Percentiles rank a stretch among this genome's conserved stretches.
Evolutionary conservation across 495 filamentous ascomycete species (phyloP).

Genomic region (Daldinia grandis): DNA sequence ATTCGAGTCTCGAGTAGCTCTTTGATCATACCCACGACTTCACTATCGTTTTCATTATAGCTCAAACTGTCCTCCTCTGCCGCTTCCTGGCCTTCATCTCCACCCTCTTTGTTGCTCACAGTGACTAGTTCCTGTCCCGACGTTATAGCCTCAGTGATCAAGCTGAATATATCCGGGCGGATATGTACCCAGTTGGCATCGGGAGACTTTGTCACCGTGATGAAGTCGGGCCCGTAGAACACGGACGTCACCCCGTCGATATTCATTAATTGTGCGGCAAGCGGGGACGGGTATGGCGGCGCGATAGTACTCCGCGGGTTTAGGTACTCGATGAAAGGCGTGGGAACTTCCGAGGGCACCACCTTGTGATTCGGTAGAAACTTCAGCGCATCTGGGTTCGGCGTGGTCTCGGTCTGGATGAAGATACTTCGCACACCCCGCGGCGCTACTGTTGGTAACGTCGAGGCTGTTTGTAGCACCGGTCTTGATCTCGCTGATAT

Average conservation of each 20-base stretch:
- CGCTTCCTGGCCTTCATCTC: constrained; percentile 46
- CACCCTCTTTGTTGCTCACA: constrained; percentile 64
- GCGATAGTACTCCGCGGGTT: constrained; percentile 86
- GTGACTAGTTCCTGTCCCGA: constrained; percentile 83
- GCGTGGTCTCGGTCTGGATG: constrained; percentile 95
- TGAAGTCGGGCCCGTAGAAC: constrained; percentile 96
- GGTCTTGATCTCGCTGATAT: constrained; percentile 42
- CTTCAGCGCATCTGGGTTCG: constrained; percentile 91
- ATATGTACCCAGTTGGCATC: constrained; percentile 93
- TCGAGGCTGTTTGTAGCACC: constrained; percentile 13
- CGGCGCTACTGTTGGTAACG: constrained; percentile 30
- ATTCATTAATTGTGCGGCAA: constrained; percentile 87
- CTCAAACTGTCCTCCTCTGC: constrained; percentile 71
- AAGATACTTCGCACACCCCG: constrained; percentile 80
- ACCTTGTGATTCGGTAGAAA: constrained; percentile 89
- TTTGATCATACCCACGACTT: constrained; percentile 97
- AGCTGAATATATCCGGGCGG: constrained; percentile 91
- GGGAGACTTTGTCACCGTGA: constrained; percentile 90
- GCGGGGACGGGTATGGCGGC: constrained; percentile 89
- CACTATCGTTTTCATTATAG: constrained; percentile 86
- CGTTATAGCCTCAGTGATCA: constrained; percentile 91
- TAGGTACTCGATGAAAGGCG: constrained; percentile 89
- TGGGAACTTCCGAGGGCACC: constrained; percentile 73
- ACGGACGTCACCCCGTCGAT: constrained; percentile 91
- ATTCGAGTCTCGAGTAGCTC: constrained; percentile 97